Base-by-base conservation (phyloP, 306 rosid species). In the Gastrolobium villosum region DNA sequence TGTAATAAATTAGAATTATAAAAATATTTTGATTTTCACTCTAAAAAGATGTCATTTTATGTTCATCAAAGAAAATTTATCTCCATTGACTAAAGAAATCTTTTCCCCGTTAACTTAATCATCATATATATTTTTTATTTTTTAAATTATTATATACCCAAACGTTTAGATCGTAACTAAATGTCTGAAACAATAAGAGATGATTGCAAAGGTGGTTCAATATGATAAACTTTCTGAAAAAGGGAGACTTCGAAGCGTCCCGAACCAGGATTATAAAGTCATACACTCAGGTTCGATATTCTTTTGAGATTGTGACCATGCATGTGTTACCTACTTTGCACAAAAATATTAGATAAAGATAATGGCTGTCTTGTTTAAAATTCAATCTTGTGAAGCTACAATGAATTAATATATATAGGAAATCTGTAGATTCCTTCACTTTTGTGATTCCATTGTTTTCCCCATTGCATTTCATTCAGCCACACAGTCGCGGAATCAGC, bases 161-260 rank as follows among this genome's bases (percentile, higher is more conserved):
- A 78, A 80, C 88, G 85, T 69, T 88, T 92, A 75, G 26, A 20
- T 20, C 26, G 26, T 20, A 20, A 20, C 26, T 20, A 89, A 92
- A 84, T 87, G 84, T 66, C 65, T 87, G 78, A 88, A 70, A 73
- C 82, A 49, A 43, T 83, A 85, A 72, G 87, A 83, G 72, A 79
- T 84, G 78, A 83, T 79, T 15, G 92, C 79, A 48, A 87, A 83
- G 74, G 39, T 9, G 15, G 65, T 41, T 84, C 72, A 37, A 52
- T 72, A 67, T 26, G 40, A 57, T 10, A 85, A 74, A 31, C 35
- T 41, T 26, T 61, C 48, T 56, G 79, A 48, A 82, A 86, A 88
- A 75, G 41, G 44, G 55, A 49, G 43, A 34, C 75, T 41, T 63
- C 7, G 41, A 45, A n/a, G 46, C 30, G 4, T 73, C 26, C n/a